phyloP scores from a whole-genome alignment of 129 eudicot species.

The Mikania micrantha region DNA sequence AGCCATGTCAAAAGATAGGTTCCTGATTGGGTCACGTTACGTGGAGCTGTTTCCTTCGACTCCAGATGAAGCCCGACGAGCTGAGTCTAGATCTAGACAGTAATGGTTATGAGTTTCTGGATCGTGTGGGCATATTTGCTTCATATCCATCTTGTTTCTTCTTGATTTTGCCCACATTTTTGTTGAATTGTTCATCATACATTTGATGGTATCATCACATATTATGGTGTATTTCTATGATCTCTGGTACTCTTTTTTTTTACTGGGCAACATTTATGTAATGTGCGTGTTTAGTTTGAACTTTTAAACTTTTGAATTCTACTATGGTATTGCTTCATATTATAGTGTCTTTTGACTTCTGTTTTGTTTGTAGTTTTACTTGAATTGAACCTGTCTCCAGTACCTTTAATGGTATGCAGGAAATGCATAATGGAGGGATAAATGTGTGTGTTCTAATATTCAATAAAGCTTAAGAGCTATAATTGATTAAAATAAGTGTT shows the following conservation, averaged over 20 bases:
- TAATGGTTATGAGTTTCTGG: background rate
- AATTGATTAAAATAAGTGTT: too few relatives aligned
- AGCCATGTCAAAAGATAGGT: constrained; percentile 17
- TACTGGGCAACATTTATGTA: constrained; percentile 2
- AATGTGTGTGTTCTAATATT: background rate
- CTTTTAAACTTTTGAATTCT: background rate
- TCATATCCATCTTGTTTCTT: too few relatives aligned
- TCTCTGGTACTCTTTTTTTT: background rate
- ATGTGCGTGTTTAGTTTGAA: constrained; percentile 14
- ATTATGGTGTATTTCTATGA: constrained; percentile 15
- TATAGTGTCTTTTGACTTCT: too few relatives aligned
- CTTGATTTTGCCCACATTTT: background rate
- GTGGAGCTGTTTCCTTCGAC: constrained; percentile 6
- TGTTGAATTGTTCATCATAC: background rate
- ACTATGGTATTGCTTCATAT: background rate
- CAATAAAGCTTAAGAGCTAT: background rate
- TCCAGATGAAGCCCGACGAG: constrained; percentile 16
- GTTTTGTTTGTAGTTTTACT: background rate
- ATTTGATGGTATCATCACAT: constrained; percentile 11
- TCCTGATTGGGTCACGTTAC: constrained; percentile 8
- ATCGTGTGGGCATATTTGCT: too few relatives aligned
- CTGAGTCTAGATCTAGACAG: constrained; percentile 71
- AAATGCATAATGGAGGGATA: background rate
- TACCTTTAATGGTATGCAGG: background rate
- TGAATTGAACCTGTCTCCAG: too few relatives aligned